A percentile compares a stretch with the other conserved stretches of the same genome.
phyloP scores from a whole-genome alignment of 257 asterid genomes.

The Solanum phureja region DNA sequence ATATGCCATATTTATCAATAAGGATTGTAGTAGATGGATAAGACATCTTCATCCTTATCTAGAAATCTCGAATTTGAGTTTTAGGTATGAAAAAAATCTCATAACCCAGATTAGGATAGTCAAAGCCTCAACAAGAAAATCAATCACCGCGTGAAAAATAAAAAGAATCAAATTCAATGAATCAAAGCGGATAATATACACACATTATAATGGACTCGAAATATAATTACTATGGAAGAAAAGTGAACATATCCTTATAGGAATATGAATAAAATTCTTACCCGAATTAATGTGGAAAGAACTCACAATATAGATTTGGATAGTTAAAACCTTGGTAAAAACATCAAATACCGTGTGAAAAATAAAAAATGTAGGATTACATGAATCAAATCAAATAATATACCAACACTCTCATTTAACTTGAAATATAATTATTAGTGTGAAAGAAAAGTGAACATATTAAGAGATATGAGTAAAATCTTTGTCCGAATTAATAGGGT shows the following conservation, averaged over 20 bases:
- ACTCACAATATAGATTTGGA: neutral
- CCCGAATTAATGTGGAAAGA: neutral
- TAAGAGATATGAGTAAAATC: neutral
- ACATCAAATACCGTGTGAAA: neutral
- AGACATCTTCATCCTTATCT: neutral
- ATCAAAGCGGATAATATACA: neutral
- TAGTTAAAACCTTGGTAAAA: neutral
- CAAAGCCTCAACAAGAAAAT: fast-evolving
- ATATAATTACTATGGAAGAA: neutral
- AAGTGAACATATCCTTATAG: neutral
- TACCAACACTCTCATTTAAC: neutral
- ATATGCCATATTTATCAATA: neutral
- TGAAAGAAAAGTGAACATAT: neutral
- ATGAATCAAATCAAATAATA: neutral
- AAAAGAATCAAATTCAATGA: neutral
- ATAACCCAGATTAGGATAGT: fast-evolving
- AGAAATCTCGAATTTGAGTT: neutral
- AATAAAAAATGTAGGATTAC: neutral
- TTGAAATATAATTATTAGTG: neutral
- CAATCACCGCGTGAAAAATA: neutral
- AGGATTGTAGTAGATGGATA: neutral
- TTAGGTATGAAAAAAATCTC: too few species aligned
- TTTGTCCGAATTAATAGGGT: neutral
- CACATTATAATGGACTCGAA: neutral
- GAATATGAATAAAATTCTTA: neutral